These are phyloP conservation scores for Ascochyta pisi DNA, from an alignment of 2,329 filamentous ascomycete species.

Conservation along the genomic window DNA sequence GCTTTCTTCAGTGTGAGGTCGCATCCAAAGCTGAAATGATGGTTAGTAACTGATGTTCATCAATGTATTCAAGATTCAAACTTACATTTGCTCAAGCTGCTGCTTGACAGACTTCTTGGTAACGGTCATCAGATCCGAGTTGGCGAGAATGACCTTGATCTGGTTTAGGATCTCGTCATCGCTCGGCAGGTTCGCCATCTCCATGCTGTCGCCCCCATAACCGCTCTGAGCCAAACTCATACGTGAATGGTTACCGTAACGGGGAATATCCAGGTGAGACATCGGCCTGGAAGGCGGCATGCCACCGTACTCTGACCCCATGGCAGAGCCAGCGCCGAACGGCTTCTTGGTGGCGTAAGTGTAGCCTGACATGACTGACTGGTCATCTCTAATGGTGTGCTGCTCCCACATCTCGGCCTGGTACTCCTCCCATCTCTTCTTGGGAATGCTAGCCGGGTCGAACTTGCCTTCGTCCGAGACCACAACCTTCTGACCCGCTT, in stretches of 20 bases:
- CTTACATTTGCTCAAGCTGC: conserved; percentile 80
- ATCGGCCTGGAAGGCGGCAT: conserved; percentile 61
- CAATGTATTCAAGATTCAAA: neutral
- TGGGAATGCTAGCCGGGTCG: conserved; percentile 87
- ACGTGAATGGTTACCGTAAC: conserved; percentile 52
- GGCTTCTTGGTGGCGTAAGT: conserved; percentile 86
- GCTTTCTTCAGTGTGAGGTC: conserved; percentile 84
- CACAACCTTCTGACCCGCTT: conserved; percentile 89
- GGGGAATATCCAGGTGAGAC: conserved; percentile 65
- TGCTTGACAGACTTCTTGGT: conserved; percentile 98
- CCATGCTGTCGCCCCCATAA: conserved; percentile 60
- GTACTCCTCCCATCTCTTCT: conserved; percentile 99
- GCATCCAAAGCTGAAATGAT: conserved; percentile 70
- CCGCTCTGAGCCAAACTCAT: conserved; percentile 66
- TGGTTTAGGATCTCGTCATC: conserved; percentile 92
- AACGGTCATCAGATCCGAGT: conserved; percentile 93
- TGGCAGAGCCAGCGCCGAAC: conserved; percentile 55
- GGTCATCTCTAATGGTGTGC: conserved; percentile 81
- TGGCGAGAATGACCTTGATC: conserved; percentile 90
- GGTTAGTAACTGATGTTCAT: conserved; percentile 24
- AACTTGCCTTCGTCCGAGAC: conserved; percentile 98
- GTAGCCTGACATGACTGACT: conserved; percentile 89
- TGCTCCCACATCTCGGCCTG: conserved; percentile 97
- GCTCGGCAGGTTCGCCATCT: conserved; percentile 79
- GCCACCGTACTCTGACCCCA: conserved; percentile 69